Evolutionary conservation across 768 basidiomycete genomes (phyloP), one percentile per base, ranked within the genome.

Genomic region (Lyophyllum shimeji): DNA sequence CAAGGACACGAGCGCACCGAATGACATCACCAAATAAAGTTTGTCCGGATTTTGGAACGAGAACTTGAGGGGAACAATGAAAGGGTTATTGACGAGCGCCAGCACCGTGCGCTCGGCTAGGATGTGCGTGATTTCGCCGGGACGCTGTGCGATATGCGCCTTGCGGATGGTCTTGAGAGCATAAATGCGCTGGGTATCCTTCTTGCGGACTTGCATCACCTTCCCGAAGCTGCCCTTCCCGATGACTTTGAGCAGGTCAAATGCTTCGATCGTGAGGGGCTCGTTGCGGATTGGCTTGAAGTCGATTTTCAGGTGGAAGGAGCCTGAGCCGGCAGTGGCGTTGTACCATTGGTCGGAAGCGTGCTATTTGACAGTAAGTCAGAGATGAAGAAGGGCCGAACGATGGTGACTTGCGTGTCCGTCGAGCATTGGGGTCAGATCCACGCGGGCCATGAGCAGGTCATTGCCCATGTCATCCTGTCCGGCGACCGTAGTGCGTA

Each of bases 141-240:
- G 92, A 1, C 96, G 84, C 31, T 92, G 91, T 4, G 96, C 97
- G 61, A 98, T 98, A 67, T 97, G 93, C 3, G 96, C 96, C 72
- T 99, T 99, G 52, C 95, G 85, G 65, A 98, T 98, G 2, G 97
- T 98, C 78, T 98, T 98, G 65, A 99, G 79, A 2, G 96, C 96
- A 74, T 99, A 99, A 66, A 99, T 90, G 55, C 97, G 93, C 62
- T 93, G 84, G 1, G 97, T 98, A 73, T 99, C 95, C 76, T 97
- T 95, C 77, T 99, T 99, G 52, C 95, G 89, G 40, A 99, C 96
- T 81, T 99, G 96, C 97, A 98, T 98, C 34, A 96, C 95, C 73
- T 99, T 99, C 15, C 97, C 96, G 65, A 99, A 99, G 57, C 87
- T 90, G 11, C 97, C 96, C 73, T 98, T 98, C 18, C 96, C 95